Evolutionary conservation across 305 asterid species (phyloP).

Genomic region (Plantago rigida): DNA sequence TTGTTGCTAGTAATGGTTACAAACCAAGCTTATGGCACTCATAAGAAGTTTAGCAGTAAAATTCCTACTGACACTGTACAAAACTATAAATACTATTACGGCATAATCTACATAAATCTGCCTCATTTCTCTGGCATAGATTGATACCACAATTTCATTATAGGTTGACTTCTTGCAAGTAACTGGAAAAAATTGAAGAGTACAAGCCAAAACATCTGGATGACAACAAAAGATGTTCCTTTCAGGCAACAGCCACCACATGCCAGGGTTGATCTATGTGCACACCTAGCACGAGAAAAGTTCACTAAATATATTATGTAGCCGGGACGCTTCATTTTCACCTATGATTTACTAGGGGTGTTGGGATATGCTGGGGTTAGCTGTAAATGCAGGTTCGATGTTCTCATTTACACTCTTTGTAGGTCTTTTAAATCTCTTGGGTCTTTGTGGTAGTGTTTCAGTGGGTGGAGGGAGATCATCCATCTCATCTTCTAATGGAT

Average conservation of each 20-base stretch:
- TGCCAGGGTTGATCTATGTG: background rate
- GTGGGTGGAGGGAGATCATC: slow-evolving; percentile 39
- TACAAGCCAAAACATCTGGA: background rate
- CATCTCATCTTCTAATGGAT: slow-evolving; percentile 39
- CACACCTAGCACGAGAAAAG: background rate
- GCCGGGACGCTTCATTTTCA: background rate
- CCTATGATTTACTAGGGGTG: slow-evolving; percentile 21
- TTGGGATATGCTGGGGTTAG: slow-evolving; percentile 30
- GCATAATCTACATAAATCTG: slow-evolving; percentile 9
- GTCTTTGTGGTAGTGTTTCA: slow-evolving; percentile 51
- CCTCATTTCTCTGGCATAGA: background rate
- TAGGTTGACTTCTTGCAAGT: too few relatives aligned
- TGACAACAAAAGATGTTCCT: background rate
- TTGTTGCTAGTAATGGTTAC: too few relatives aligned
- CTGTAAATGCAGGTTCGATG: slow-evolving; percentile 81
- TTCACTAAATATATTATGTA: background rate
- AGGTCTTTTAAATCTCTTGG: slow-evolving; percentile 81
- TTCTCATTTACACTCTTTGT: slow-evolving; percentile 82
- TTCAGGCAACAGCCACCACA: background rate
- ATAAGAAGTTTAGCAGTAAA: slow-evolving; percentile 20
- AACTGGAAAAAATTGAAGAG: too few relatives aligned
- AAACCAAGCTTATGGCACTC: too few relatives aligned
- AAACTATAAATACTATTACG: slow-evolving; percentile 18
- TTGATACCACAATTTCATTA: background rate
- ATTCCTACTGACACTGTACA: slow-evolving; percentile 36